Base-by-base conservation (phyloP, 192 early-diverging fungal species). In the Chytriomyces confervae region DNA sequence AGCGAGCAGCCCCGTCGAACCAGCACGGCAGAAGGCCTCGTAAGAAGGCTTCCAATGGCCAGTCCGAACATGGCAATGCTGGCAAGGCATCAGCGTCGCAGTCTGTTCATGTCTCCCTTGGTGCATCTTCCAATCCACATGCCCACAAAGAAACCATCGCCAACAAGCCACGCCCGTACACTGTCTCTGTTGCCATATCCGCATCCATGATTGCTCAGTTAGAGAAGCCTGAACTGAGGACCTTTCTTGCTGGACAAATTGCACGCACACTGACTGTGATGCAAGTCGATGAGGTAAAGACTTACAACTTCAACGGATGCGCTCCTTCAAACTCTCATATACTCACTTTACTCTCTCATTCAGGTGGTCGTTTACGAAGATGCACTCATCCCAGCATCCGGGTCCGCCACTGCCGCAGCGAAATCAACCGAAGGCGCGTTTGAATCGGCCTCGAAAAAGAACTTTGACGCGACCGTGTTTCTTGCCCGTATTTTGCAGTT, bases 181-280 rank as follows among this genome's bases (percentile, higher is more conserved):
- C 92, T 0, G 87, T 91, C 23, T 88, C 87, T 57, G 77, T 93
- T 36, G 92, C 92, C 10, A 76, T 93, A 43, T 90, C 92, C 9
- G 85, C 88, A 29, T 90, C 88, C 11, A 89, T 93, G 46, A 81
- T 93, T 47, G 89, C 90, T 50, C 85, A 85, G 68, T 84, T 89
- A 36, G 85, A 89, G 51, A 89, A 88, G 0, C 76, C 86, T 36
- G 92, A 93, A 69, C 72, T 93, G 61, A 87, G 89, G 74, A 93
- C 92, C 2, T 90, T 89, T 72, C 79, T 91, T n/a, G 92, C 89
- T 8, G 92, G 92, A 62, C 90, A 93, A 84, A 86, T 93, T 43
- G 91, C 86, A 20, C 85, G 92, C 61, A 78, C 84, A 4, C 81
- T 87, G 23, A 81, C 86, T 24, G 75, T 93, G 44, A 86, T 85